Evolutionary conservation across 1,139 yeast species (phyloP), one percentile per base, ranked within the genome.

Genomic region (Kluyveromyces sp.): DNA sequence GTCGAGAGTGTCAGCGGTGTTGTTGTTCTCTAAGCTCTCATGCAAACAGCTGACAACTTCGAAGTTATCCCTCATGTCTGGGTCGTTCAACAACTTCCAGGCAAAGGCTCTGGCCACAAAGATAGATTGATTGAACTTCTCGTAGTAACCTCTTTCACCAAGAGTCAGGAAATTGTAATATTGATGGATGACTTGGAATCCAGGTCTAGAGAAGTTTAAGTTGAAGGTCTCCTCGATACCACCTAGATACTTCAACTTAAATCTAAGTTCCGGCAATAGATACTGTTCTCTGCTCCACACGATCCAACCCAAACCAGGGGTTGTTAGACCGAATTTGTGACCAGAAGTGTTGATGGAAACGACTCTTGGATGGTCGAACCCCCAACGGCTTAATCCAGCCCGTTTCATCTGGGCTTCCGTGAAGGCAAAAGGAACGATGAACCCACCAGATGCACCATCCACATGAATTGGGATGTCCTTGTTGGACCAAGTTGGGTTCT

Each of bases 231-330:
- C 92, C 64, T 88, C 96, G 16, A 82, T 75, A 26, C 96, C 95
- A 29, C 96, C 96, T 41, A 88, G 73, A 62, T 88, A 88, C 61
- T 82, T 83, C 58, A 88, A 72, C 52, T 83, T 80, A 66, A 88
- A 88, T 55, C 83, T 74, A 52, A 88, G 71, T 47, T 75, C 77
- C 42, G 80, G 71, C 20, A 96, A 94, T 51, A 88, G 71, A 56
- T 73, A 73, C 40, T 69, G 58, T 33, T 70, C 68, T 60, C 80
- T 80, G 60, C 79, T 79, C 89, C 95, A 88, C 47, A 88, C 67
- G 46, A 88, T 78, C 96, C 96, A 88, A 43, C 96, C 96, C 44
- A 86, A 74, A 41, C 96, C 96, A 15, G 92, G 95, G 28, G 94
- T 78, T 31, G 89, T 83, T 42, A 88, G 70, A 30, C 96, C 96